Conservation (phyloP, 2,329 filamentous ascomycete genomes). For the Calonectria hawksworthii region DNA sequence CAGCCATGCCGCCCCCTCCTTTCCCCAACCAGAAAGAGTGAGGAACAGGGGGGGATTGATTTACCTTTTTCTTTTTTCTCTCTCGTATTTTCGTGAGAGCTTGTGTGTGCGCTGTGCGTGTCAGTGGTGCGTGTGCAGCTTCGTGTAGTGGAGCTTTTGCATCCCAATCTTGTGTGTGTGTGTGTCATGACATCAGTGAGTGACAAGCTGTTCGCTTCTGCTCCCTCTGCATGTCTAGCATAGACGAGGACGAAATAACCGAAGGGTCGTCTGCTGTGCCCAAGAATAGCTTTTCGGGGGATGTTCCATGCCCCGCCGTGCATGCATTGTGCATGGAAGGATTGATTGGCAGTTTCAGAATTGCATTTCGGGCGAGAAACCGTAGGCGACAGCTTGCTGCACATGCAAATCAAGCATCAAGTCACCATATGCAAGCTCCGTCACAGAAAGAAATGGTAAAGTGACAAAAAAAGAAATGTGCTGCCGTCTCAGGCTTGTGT, state of each 20-base stretch:
- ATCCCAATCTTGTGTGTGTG: neutral
- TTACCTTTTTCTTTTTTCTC: neutral
- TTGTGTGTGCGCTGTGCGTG: neutral
- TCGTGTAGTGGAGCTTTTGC: neutral
- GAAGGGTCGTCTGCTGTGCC: neutral
- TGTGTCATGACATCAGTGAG: neutral
- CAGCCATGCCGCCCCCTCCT: neutral
- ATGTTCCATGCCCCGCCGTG: slow-evolving; percentile 10
- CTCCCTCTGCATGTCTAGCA: neutral
- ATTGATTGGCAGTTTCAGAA: slow-evolving; percentile 39
- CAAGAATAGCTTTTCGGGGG: slow-evolving; percentile 10
- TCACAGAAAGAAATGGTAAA: neutral
- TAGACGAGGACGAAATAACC: slow-evolving; percentile 4
- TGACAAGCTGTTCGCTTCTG: neutral
- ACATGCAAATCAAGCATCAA: slow-evolving; percentile 5
- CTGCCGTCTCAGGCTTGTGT: slow-evolving; percentile 41
- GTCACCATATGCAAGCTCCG: slow-evolving; percentile 20
- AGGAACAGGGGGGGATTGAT: neutral
- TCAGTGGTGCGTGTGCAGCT: neutral
- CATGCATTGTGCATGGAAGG: slow-evolving; percentile 27
- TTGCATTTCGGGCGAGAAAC: neutral
- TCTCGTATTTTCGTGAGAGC: neutral
- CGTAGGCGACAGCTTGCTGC: slow-evolving; percentile 10
- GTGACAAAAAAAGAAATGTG: slow-evolving; percentile 31
- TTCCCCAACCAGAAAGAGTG: neutral